These are phyloP conservation scores for Paramyrothecium roridum DNA, from an alignment of 2,329 filamentous ascomycete species.

Conservation along the genomic window DNA sequence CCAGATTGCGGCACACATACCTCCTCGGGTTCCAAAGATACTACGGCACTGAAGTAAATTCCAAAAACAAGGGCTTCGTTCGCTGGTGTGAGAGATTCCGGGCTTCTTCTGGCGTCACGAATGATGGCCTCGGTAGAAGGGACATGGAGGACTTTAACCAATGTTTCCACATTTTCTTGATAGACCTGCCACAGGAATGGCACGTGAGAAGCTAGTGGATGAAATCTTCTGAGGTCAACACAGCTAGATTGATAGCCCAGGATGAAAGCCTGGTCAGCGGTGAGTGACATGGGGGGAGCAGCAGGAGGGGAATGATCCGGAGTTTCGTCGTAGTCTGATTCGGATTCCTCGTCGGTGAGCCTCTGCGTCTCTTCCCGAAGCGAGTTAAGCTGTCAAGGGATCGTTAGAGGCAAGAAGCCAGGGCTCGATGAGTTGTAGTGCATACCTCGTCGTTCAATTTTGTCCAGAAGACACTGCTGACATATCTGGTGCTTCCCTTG, in stretches of 20 bases:
- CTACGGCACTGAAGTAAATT: constrained; percentile 57
- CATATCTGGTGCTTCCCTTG: constrained; percentile 66
- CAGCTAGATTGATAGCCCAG: constrained; percentile 70
- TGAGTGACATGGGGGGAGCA: constrained; percentile 17
- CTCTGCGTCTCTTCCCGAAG: constrained; percentile 48
- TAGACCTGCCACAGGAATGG: constrained; percentile 68
- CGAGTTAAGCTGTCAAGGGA: background rate
- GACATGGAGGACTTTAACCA: constrained; percentile 69
- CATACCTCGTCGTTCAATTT: constrained; percentile 70
- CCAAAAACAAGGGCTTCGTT: constrained; percentile 64
- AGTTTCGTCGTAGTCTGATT: constrained; percentile 61
- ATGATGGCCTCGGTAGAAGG: constrained; percentile 63
- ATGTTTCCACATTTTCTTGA: constrained; percentile 70
- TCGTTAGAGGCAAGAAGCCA: background rate
- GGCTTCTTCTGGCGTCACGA: constrained; percentile 56
- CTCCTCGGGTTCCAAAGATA: constrained; percentile 58
- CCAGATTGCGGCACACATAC: constrained; percentile 26
- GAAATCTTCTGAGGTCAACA: constrained; percentile 51
- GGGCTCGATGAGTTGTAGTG: background rate
- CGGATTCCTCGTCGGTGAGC: constrained; percentile 40
- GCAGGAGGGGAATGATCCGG: constrained; percentile 34
- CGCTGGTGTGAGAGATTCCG: constrained; percentile 52
- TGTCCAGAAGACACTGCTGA: constrained; percentile 75
- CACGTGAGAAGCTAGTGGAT: constrained; percentile 64
- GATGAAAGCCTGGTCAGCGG: constrained; percentile 61